A percentile compares a stretch with the other conserved stretches of the same genome.
Evolutionary conservation across 176 grass and related monocot species (phyloP).

Genomic region (Carex littledalei): DNA sequence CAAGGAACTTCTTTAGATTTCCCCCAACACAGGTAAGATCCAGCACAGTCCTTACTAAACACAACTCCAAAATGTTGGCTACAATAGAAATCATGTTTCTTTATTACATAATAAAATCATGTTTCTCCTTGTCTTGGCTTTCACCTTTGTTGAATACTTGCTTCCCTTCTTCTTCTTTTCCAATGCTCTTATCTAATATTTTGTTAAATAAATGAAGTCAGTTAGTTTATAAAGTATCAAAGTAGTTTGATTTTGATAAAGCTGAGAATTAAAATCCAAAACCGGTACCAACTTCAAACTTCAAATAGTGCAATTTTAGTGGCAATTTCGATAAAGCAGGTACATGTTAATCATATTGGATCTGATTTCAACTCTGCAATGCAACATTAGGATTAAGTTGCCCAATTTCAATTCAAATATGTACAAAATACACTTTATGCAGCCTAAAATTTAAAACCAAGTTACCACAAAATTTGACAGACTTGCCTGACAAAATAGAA

Average conservation of each 20-base stretch:
- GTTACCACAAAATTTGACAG: background rate
- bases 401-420: background rate
- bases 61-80: background rate
- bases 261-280: background rate
- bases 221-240: background rate
- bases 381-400: background rate
- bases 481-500: background rate
- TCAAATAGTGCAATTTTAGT: background rate
- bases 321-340: background rate
- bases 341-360: background rate
- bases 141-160: constrained; percentile 81
- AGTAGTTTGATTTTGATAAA: background rate
- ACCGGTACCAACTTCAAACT: background rate
- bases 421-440: background rate
- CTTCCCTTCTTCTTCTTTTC: constrained; percentile 81
- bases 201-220: constrained; percentile 19
- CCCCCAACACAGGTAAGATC: background rate
- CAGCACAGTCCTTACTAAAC: background rate
- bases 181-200: constrained; percentile 57
- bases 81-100: background rate
- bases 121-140: constrained; percentile 85
- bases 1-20: background rate
- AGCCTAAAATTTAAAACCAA: background rate
- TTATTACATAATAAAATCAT: constrained; percentile 3
- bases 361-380: background rate